These are phyloP conservation scores for Capsella rubella DNA, from an alignment of 441 rosid species.

Conservation along the genomic window DNA sequence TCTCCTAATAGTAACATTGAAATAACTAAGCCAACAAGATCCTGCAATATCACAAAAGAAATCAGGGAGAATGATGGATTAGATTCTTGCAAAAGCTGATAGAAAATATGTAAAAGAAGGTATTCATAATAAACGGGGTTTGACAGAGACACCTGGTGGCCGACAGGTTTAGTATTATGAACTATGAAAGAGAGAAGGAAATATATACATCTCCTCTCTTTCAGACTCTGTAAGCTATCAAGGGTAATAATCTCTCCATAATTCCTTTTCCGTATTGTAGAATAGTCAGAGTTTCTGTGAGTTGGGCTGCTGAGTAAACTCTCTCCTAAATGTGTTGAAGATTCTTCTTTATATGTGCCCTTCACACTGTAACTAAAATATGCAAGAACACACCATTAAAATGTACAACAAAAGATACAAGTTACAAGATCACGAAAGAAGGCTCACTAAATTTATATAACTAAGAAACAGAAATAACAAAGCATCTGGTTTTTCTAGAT, in stretches of 20 bases:
- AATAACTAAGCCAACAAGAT: constrained; percentile 96
- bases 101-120: neutral
- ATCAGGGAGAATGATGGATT: neutral
- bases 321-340: constrained; percentile 54
- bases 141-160: constrained; percentile 84
- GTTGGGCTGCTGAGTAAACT: constrained; percentile 50
- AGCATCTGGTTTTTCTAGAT: constrained; percentile 14
- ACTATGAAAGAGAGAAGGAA: constrained; percentile 84
- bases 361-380: constrained; percentile 48
- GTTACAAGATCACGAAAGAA: neutral
- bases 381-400: constrained; percentile 42
- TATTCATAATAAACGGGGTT: constrained; percentile 11
- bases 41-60: constrained; percentile 63
- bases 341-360: constrained; percentile 45
- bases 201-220: constrained; percentile 86
- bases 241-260: constrained; percentile 70
- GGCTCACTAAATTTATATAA: constrained; percentile 3
- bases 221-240: constrained; percentile 75
- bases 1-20: constrained; percentile 96
- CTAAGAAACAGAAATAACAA: neutral
- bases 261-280: constrained; percentile 57
- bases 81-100: constrained; percentile 16
- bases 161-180: constrained; percentile 96
- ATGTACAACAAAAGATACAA: neutral
- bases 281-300: constrained; percentile 55